A percentile compares a stretch with the other conserved stretches of the same genome.
Conservation (phyloP, 1,284 basidiomycete genomes). For the Trametes pubescens region DNA sequence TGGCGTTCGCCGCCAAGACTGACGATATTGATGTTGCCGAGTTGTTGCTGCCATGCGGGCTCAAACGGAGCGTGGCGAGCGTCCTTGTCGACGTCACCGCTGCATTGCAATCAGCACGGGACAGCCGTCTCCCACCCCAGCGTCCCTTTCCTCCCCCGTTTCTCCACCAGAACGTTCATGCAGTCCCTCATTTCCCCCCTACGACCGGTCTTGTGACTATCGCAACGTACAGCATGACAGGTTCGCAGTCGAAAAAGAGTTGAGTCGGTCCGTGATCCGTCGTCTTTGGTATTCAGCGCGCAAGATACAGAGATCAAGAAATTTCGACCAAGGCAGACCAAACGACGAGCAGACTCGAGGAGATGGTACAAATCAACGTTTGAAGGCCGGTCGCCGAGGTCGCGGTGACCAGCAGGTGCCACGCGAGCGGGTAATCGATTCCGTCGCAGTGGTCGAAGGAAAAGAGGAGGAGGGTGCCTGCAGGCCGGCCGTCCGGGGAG, state of each 20-base stretch:
- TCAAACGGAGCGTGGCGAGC: not conserved
- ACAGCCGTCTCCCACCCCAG: not conserved
- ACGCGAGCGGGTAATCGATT: conserved; percentile 3
- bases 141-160: not conserved
- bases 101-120: conserved; percentile 6
- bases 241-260: not conserved
- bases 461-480: not conserved
- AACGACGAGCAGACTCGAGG: not conserved
- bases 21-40: not conserved
- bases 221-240: conserved; percentile 11
- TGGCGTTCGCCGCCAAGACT: too few species aligned
- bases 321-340: not conserved
- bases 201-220: conserved; percentile 3
- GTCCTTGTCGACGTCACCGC: not conserved
- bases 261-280: not conserved
- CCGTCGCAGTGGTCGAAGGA: not conserved
- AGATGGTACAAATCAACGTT: not conserved
- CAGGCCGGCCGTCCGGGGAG: conserved; percentile 16
- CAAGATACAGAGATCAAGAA: not conserved
- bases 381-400: not conserved
- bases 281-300: not conserved
- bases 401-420: not conserved
- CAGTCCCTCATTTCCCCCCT: not conserved
- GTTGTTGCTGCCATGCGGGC: too few species aligned
- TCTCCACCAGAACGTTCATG: not conserved